Evolutionary conservation across 73 alveolate species (phyloP), one percentile per base, ranked within the genome.

Genomic region (Blepharisma japonicum): DNA sequence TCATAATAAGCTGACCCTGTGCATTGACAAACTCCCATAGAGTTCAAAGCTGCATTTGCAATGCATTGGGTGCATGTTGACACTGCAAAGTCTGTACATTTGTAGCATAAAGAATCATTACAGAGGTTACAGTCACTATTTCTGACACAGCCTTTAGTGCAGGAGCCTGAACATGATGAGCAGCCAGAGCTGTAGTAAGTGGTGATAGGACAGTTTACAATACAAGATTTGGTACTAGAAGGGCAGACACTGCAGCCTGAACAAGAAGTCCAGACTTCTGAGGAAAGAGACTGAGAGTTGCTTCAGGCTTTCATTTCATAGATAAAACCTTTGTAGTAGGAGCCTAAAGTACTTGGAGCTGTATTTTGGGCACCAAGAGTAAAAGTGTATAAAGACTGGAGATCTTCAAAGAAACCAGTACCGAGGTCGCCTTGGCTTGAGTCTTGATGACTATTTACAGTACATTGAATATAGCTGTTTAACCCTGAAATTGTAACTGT

Each of bases 121-220:
- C 74, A 61, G 14, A 61, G 47, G 47, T 61, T 61, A 25, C 74
- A 61, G 74, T 61, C 74, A 14, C 47, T 14, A 25, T 39, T 61
- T 61, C 74, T n/a, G 11, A 61, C 74, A 25, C 74, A 61, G 23
- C 74, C 47, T 61, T n/a, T 18, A 2, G 74, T 18, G 5, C 74
- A 61, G 39, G 49, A 18, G 5, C 47, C 74, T 0, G 11, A 11
- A 25, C 74, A 61, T 14, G 18, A 14, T 2, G 2, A 25, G 74
- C 74, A 61, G 5, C n/a, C 47, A 2, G 47, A n/a, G 23, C 18
- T 61, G 14, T 18, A 8, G 5, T 61, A 61, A 14, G 14, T n/a
- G 47, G 39, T 2, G 5, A 18, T 14, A 25, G 74, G 50, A 25
- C 74, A 61, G 46, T n/a, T 61, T 14, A n/a, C 23, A 9, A 61